Percentiles rank a stretch among this genome's conserved stretches.
These are phyloP conservation scores for Sphaerulina vaccinii DNA, from an alignment of 2,329 filamentous ascomycete genomes.

Conservation along the genomic window DNA sequence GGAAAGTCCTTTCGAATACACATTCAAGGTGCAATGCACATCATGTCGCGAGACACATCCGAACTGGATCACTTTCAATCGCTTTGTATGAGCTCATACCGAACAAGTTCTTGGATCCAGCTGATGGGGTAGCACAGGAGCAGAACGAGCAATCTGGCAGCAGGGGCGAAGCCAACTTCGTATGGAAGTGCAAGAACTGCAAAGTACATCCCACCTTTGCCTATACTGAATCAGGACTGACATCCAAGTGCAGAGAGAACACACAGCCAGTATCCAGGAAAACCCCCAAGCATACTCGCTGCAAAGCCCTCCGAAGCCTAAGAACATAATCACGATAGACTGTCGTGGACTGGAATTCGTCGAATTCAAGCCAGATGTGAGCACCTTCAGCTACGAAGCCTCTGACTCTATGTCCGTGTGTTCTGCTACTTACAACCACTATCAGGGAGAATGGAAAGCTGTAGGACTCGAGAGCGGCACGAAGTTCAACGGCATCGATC, in stretches of 20 bases:
- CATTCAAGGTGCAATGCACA: constrained; percentile 97
- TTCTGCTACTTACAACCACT: background rate
- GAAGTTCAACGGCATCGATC: constrained; percentile 77
- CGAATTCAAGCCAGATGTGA: constrained; percentile 85
- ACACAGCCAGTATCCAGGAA: constrained; percentile 78
- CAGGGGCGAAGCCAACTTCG: constrained; percentile 94
- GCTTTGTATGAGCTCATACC: constrained; percentile 69
- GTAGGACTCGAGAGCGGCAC: constrained; percentile 77
- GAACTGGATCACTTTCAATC: constrained; percentile 81
- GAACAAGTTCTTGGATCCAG: background rate
- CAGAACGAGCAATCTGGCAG: constrained; percentile 88
- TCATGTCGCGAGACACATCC: constrained; percentile 89
- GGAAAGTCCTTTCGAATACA: constrained; percentile 89
- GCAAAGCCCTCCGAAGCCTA: constrained; percentile 67
- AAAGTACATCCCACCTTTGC: constrained; percentile 58
- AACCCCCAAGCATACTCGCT: constrained; percentile 71
- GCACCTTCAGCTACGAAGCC: background rate
- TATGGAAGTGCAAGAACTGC: constrained; percentile 99
- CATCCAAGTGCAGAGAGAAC: constrained; percentile 62
- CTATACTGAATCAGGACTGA: too few species aligned
- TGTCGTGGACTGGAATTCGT: constrained; percentile 90
- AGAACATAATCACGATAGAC: constrained; percentile 86
- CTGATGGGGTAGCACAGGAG: constrained; percentile 59
- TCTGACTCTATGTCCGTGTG: too few species aligned
- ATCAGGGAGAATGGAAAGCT: constrained; percentile 83